Evolutionary conservation across 2,329 filamentous ascomycete species (phyloP).

Genomic region (Dissoconium aciculare): DNA sequence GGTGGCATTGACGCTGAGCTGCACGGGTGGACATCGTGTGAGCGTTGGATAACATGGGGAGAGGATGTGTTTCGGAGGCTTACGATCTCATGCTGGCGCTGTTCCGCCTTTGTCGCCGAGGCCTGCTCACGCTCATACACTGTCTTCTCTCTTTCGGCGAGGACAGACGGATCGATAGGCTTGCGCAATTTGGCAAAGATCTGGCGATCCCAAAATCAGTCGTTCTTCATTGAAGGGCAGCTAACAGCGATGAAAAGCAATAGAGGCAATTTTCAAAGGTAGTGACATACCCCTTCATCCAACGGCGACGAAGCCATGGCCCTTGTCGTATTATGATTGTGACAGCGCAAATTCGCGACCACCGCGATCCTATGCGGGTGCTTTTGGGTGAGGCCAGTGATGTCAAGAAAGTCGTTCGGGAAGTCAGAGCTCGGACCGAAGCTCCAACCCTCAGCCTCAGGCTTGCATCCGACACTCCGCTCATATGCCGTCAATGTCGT

Average conservation of each 20-base stretch:
- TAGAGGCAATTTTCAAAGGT: not conserved
- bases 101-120: conserved; percentile 48
- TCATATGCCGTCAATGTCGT: no score
- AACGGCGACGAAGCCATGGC: conserved; percentile 13
- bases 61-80: conserved; percentile 18
- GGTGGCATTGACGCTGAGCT: conserved; percentile 71
- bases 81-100: conserved; percentile 51
- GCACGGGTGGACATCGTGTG: conserved; percentile 2
- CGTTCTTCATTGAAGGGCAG: conserved; percentile 4
- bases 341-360: no score
- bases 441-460: no score
- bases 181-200: conserved; percentile 46
- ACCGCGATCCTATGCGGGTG: no score
- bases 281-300: conserved; percentile 10
- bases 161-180: conserved; percentile 42
- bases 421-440: no score
- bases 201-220: conserved; percentile 29
- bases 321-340: no score
- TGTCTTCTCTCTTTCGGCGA: conserved; percentile 45
- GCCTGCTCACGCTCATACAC: conserved; percentile 43
- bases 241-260: not conserved
- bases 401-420: no score
- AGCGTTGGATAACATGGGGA: conserved; percentile 3
- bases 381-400: no score
- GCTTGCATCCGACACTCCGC: no score